Percentiles rank a stretch among this genome's conserved stretches.
phyloP scores from a whole-genome alignment of 2,329 filamentous ascomycete species.

The Eutypa lata region DNA sequence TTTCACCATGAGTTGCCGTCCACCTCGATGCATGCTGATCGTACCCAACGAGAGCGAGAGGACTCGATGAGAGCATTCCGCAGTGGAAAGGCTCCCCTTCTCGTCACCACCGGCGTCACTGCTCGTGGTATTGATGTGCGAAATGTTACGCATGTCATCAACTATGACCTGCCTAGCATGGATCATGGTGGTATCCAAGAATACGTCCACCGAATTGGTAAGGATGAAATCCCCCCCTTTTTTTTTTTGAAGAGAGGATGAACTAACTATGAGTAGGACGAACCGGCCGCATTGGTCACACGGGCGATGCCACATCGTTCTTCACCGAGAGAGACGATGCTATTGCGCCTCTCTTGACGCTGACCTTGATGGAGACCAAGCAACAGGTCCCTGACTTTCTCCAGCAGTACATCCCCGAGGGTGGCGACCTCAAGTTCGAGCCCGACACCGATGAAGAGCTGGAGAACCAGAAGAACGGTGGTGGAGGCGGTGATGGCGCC shows the following conservation, averaged over 20 bases:
- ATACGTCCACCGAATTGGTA: conserved; percentile 92
- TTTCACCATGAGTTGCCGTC: conserved; percentile 77
- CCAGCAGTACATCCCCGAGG: conserved; percentile 53
- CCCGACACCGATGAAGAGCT: conserved; percentile 52
- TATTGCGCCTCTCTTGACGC: conserved; percentile 71
- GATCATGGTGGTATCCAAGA: conserved; percentile 86
- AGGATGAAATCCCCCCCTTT: conserved; percentile 25
- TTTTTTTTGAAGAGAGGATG: conserved; percentile 1
- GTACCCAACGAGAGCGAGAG: conserved; percentile 87
- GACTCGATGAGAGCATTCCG: conserved; percentile 87
- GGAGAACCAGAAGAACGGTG: conserved; percentile 22
- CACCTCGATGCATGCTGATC: conserved; percentile 84
- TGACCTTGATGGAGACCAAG: conserved; percentile 75
- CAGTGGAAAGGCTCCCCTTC: conserved; percentile 67
- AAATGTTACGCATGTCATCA: conserved; percentile 88
- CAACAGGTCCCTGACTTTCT: conserved; percentile 84
- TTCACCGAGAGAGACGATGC: conserved; percentile 76
- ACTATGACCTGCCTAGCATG: conserved; percentile 78
- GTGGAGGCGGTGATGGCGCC: conserved; percentile 14
- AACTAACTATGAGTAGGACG: conserved; percentile 55
- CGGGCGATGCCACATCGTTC: conserved; percentile 83
- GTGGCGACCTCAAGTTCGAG: conserved; percentile 50
- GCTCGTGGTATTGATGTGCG: conserved; percentile 86
- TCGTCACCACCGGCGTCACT: conserved; percentile 82
- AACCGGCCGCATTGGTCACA: conserved; percentile 88